Conservation (phyloP, 1,139 yeast species). For the Schizosaccharomyces versatilis region DNA sequence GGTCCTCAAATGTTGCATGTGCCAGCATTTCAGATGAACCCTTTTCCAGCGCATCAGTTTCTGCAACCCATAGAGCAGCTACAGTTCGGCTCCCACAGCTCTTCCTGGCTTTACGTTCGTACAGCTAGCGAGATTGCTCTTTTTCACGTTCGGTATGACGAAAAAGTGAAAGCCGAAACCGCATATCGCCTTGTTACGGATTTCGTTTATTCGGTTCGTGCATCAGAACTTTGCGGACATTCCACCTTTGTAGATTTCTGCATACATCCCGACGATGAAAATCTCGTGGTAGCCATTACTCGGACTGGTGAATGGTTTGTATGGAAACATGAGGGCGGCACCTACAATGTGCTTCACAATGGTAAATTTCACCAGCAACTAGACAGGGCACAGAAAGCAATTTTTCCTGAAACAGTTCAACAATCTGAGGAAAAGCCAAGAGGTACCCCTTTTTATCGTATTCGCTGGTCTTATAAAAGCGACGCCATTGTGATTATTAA, state of each 20-base stretch:
- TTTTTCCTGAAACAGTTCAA: too few relatives aligned
- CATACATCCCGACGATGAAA: neutral
- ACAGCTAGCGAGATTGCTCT: neutral
- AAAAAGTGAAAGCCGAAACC: too few relatives aligned
- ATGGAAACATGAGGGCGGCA: neutral
- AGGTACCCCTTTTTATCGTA: too few relatives aligned
- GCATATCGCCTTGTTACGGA: too few relatives aligned
- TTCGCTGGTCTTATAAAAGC: too few relatives aligned
- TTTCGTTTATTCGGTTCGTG: neutral
- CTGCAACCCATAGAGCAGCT: neutral
- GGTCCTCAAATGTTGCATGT: too few relatives aligned
- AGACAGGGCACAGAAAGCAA: too few relatives aligned
- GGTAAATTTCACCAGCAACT: too few relatives aligned
- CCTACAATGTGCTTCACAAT: too few relatives aligned
- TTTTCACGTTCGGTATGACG: neutral
- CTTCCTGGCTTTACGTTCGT: neutral
- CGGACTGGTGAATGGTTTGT: neutral
- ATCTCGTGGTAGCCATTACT: neutral
- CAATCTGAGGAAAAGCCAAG: too few relatives aligned
- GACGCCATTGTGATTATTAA: too few relatives aligned
- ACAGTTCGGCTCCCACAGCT: neutral
- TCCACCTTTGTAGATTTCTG: neutral
- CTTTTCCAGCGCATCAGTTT: neutral
- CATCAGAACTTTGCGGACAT: neutral
- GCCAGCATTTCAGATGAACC: too few relatives aligned